Evolutionary conservation across 768 basidiomycete species (phyloP).

Genomic region (Termitomyces sp.): DNA sequence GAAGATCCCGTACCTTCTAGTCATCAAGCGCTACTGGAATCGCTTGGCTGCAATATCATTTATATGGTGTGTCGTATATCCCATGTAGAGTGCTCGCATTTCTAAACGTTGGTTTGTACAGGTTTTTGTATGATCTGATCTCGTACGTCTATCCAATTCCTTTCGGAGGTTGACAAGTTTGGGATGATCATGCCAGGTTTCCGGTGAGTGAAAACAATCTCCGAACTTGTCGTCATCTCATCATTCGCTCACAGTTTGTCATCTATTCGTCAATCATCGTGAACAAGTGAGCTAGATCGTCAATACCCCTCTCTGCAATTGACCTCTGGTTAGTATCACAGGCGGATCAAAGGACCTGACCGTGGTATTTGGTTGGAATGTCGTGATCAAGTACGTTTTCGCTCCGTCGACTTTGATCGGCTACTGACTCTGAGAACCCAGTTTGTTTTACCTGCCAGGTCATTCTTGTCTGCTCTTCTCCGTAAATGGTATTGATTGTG

Average conservation of each 20-base stretch:
- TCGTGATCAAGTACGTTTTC: constrained; percentile 67
- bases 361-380: constrained; percentile 77
- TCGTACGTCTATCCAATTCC: constrained; percentile 32
- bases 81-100: neutral
- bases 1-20: constrained; percentile 67
- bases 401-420: neutral
- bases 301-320: neutral
- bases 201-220: constrained; percentile 38
- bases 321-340: constrained; percentile 40
- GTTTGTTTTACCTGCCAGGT: constrained; percentile 37
- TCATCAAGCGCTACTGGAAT: constrained; percentile 75
- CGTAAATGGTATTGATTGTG: constrained; percentile 25
- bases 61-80: constrained; percentile 50
- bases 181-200: constrained; percentile 33
- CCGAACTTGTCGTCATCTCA: neutral
- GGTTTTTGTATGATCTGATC: constrained; percentile 81
- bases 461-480: neutral
- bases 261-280: constrained; percentile 76
- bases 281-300: constrained; percentile 37
- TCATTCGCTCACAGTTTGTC: constrained; percentile 45
- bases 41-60: constrained; percentile 66
- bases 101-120: constrained; percentile 8
- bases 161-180: neutral
- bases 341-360: constrained; percentile 44
- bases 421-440: constrained; percentile 1